A percentile compares a stretch with the other conserved stretches of the same genome.
These are phyloP conservation scores for Populus deltoides DNA, from an alignment of 345 rosid species.

Conservation along the genomic window DNA sequence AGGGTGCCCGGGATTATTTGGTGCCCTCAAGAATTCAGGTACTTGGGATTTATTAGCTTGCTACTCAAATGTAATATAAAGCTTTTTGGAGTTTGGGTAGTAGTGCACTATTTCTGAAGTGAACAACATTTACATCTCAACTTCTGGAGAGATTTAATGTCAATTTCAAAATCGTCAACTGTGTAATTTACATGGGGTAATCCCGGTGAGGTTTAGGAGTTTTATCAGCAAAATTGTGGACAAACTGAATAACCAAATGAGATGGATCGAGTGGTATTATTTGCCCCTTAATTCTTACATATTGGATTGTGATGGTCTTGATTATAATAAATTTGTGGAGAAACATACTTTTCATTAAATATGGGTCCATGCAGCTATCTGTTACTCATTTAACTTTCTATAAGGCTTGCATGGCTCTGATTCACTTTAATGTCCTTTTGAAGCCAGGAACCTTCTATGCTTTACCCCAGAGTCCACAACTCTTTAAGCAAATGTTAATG, in stretches of 20 bases:
- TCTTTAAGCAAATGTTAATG: slow-evolving; percentile 96
- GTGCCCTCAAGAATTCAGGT: slow-evolving; percentile 99
- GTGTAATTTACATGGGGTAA: background rate
- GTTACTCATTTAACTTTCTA: slow-evolving; percentile 15
- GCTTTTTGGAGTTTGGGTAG: background rate
- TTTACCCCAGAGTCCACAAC: slow-evolving; percentile 96
- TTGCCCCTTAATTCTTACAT: background rate
- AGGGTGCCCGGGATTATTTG: slow-evolving; percentile 94
- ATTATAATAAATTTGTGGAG: background rate
- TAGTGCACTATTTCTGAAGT: background rate
- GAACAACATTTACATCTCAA: background rate
- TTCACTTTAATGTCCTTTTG: slow-evolving; percentile 46
- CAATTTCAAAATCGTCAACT: background rate
- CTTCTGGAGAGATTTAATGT: background rate
- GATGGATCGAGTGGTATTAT: background rate
- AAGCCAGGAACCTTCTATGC: slow-evolving; percentile 99
- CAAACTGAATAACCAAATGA: background rate
- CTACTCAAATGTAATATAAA: background rate
- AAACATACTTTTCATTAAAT: background rate
- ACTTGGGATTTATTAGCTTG: slow-evolving; percentile 16
- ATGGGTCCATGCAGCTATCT: background rate
- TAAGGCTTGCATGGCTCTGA: slow-evolving; percentile 32
- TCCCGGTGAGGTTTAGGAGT: background rate
- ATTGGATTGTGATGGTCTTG: background rate
- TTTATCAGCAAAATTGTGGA: background rate